phyloP scores from a whole-genome alignment of 2,329 filamentous ascomycete genomes.

The Metarhizium rileyi region DNA sequence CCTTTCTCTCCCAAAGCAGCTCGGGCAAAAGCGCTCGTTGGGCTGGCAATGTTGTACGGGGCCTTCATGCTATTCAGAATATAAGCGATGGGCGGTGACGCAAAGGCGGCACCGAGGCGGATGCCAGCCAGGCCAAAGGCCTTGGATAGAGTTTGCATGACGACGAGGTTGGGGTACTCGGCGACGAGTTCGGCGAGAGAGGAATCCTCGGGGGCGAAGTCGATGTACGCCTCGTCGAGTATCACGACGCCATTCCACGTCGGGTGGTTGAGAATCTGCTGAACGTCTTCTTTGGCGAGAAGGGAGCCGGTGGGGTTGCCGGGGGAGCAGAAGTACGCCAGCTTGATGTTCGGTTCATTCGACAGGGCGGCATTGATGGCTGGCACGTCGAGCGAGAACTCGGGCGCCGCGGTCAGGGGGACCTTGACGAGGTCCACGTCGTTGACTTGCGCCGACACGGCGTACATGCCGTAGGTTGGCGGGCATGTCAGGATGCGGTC shows the following conservation, averaged over 20 bases:
- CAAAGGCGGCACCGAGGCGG: constrained; percentile 77
- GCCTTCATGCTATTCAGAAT: constrained; percentile 90
- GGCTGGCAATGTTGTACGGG: constrained; percentile 89
- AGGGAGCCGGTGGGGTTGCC: constrained; percentile 86
- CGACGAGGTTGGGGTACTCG: constrained; percentile 90
- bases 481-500: constrained; percentile 93
- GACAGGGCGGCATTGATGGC: constrained; percentile 59
- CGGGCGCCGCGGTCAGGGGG: constrained; percentile 63
- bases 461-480: constrained; percentile 98
- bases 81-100: constrained; percentile 60
- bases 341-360: constrained; percentile 56
- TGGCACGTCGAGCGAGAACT: constrained; percentile 64
- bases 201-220: constrained; percentile 69
- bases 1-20: constrained; percentile 61
- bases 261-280: constrained; percentile 67
- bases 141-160: constrained; percentile 98
- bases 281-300: constrained; percentile 66
- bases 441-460: constrained; percentile 88
- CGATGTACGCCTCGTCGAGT: constrained; percentile 90
- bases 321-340: constrained; percentile 87
- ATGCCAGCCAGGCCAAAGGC: constrained; percentile 95
- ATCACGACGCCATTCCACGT: constrained; percentile 94
- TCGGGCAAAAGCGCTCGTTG: constrained; percentile 71
- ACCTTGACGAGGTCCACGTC: constrained; percentile 80
- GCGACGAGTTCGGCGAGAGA: constrained; percentile 85